Evolutionary conservation across 1,284 basidiomycete genomes (phyloP), one percentile per base, ranked within the genome.

Genomic region (Anthracocystis panici-leucophaei): DNA sequence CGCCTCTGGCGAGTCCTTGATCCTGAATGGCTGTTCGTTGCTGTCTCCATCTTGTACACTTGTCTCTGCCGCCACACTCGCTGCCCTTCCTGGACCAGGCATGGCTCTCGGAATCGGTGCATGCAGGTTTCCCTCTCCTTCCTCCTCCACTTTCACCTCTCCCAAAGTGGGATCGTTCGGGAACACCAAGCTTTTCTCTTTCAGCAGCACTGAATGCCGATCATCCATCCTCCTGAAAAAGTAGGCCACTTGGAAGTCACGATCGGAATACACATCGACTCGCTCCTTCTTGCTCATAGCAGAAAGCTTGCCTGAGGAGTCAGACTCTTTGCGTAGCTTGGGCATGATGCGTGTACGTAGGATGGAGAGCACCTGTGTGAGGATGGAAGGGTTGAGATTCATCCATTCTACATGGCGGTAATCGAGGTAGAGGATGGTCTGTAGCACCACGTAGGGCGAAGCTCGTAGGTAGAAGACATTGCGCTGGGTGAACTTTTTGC

Each of bases 371-470:
- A 85, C 78, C 45, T 77, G 73, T 10, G 75, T 58, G 44, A 79
- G 52, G 20, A 79, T 77, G 57, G 35, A 6, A 0, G 61, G 63
- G 48, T 82, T 66, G 25, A 78, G 77, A 44, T 84, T 86, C 81
- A 87, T 84, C 86, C 86, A 87, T 11, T 75, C 65, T 0, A 86
- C 77, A 54, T 87, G 85, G 18, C 82, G 75, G 10, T 83, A 76
- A 65, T 87, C 86, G 45, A 87, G 76, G 68, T 86, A 86, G 44
- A 87, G 75, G 61, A 85, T 75, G 66, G 84, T 81, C 46, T 84
- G 85, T 0, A 87, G 72, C 10, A 86, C 85, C 9, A 82, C 71
- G 23, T 77, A 75, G 5, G 85, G 79, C 2, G 82, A 84, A 31
- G 85, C 82, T 27, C 86, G 85, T 8, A 87, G 79, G 77, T 86